Base-by-base conservation (phyloP, 2,329 filamentous ascomycete genomes). In the Beauveria caledonica region DNA sequence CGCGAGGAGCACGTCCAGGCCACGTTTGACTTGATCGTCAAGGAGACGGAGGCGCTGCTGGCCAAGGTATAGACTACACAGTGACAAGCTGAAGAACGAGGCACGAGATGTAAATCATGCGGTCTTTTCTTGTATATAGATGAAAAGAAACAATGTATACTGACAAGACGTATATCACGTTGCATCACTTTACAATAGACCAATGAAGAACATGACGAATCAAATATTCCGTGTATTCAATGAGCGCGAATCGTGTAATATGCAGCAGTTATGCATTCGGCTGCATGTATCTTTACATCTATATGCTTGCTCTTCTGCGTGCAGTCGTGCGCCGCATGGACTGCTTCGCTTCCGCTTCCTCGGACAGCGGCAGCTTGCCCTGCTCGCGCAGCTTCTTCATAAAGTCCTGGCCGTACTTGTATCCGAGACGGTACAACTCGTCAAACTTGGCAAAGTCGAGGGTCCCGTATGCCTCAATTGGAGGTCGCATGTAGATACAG, bases 401-500 rank as follows among this genome's bases (percentile, higher is more conserved):
- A 71, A 88, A 97, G 58, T 90, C 85, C 71, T 88, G 87, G 5
- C 92, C 94, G 69, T 87, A 99, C 59, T 83, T 81, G 74, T 96
- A 96, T 1, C 94, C 95, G 11, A 97, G 82, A 66, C 88, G 81
- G 69, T 95, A 96, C 58, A 99, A 93, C 79, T 99, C 95, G 68
- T 97, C 93, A 73, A 99, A 99, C 73, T 96, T 97, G 63, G 86
- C 90, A 77, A 99, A 99, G 62, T 99, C 94, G 33, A 99, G 78
- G 1, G 94, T 99, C 5, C 92, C 94, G 67, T 96, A 99, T 1
- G 85, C 82, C 69, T 97, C 94, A 64, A 99, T 89, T 0, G 94
- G 94, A 5, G 95, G 95, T 1, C 94, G 85, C 90, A 99, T 96
- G 73, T 99, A 99, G 57, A 96, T 80, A 73, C 93, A 97, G 0